These are phyloP conservation scores for Helenozyma rhizophorensis DNA, from an alignment of 805 yeast species.

Conservation along the genomic window DNA sequence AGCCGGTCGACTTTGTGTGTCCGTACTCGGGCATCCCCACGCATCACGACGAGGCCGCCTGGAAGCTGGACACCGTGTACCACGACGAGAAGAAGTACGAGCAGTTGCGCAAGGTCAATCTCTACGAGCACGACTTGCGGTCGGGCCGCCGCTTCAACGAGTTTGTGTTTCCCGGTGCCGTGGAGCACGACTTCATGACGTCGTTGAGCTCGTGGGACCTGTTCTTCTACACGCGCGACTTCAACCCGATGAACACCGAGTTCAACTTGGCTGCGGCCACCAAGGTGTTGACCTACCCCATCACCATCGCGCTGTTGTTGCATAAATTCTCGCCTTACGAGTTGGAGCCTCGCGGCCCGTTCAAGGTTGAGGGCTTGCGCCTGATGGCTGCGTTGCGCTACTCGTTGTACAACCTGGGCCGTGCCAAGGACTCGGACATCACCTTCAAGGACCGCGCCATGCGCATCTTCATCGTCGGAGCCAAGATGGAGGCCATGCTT, in stretches of 20 bases:
- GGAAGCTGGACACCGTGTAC: conserved; percentile 76
- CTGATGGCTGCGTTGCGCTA: conserved; percentile 90
- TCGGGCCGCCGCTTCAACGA: conserved; percentile 94
- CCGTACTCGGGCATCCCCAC: conserved; percentile 96
- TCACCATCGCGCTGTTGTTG: conserved; percentile 78
- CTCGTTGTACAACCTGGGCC: conserved; percentile 68
- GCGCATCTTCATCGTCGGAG: conserved; percentile 84
- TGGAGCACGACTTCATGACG: conserved; percentile 68
- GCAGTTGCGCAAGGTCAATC: conserved; percentile 77
- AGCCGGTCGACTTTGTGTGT: conserved; percentile 79
- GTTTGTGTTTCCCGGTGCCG: conserved; percentile 84
- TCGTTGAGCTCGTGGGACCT: conserved; percentile 89
- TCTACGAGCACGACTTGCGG: conserved; percentile 91
- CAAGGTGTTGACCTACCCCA: conserved; percentile 88
- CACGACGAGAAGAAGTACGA: conserved; percentile 66
- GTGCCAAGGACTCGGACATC: conserved; percentile 45
- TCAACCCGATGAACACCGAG: conserved; percentile 94
- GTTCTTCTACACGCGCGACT: conserved; percentile 86
- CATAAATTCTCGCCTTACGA: conserved; percentile 85
- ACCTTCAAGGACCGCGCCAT: conserved; percentile 79
- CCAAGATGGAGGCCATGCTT: conserved; percentile 88
- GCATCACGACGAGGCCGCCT: conserved; percentile 84
- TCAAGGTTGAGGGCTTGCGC: conserved; percentile 88
- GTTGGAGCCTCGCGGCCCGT: conserved; percentile 77
- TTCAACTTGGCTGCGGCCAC: conserved; percentile 94